These are phyloP conservation scores for Cyclocybe cylindracea DNA, from an alignment of 768 basidiomycete genomes.

Conservation along the genomic window DNA sequence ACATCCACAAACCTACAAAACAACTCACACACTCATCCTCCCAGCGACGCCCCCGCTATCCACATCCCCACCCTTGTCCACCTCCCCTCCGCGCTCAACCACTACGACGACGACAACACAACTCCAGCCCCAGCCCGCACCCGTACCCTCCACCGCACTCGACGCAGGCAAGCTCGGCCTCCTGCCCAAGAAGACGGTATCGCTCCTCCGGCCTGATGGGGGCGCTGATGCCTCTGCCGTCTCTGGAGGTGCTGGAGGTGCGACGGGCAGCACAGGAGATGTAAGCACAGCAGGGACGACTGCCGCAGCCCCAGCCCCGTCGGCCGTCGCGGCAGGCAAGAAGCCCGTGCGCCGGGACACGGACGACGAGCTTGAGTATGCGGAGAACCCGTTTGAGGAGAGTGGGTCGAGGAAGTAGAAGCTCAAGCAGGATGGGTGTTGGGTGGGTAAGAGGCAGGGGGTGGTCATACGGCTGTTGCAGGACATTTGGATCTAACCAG, in stretches of 20 bases:
- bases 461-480: too few relatives aligned
- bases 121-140: conserved; percentile 16
- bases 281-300: too few relatives aligned
- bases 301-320: conserved; percentile 5
- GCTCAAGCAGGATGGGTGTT: too few relatives aligned
- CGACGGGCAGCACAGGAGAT: too few relatives aligned
- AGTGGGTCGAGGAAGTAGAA: conserved; percentile 16
- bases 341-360: conserved; percentile 7
- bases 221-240: conserved; percentile 8
- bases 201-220: conserved; percentile 28
- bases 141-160: conserved; percentile 5
- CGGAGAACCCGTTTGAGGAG: conserved; percentile 77
- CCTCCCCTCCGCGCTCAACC: conserved; percentile 1
- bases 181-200: conserved; percentile 74
- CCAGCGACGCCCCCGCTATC: neutral
- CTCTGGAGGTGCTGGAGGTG: too few relatives aligned
- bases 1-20: neutral
- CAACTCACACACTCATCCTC: too few relatives aligned
- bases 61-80: neutral
- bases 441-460: too few relatives aligned
- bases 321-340: conserved; percentile 10
- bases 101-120: conserved; percentile 5
- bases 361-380: conserved; percentile 64
- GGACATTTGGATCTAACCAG: too few relatives aligned
- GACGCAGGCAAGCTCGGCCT: conserved; percentile 64